Evolutionary conservation across 257 asterid species (phyloP), one percentile per base, ranked within the genome.

Genomic region (Solanum sitiens): DNA sequence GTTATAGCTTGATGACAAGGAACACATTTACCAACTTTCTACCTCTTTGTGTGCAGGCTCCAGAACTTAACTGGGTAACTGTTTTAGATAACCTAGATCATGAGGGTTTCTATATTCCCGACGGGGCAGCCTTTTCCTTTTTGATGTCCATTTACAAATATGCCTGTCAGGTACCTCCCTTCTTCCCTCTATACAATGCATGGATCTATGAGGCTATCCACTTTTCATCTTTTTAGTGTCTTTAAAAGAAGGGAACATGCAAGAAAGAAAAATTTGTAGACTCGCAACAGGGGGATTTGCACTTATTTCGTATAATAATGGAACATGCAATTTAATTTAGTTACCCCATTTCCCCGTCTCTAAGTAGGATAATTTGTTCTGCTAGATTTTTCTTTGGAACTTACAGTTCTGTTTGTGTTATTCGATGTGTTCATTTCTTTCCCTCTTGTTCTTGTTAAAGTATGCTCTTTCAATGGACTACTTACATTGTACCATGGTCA

Each of bases 1-100:
- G 15, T 47, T 80, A 50, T 47, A 80, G 85, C 68, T 80, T 47
- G 85, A 80, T 80, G 85, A 80, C 10, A 50, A 50, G 68, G 11
- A 80, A 30, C 30, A 7, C 27, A 27, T 80, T 30, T 50, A 30
- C 67, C 70, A 30, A 30, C 68, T 16, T 50, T 45, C 70, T 44
- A 50, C 44, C 68, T 30, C 68, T 50, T 59, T 53, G 65, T 84
- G 83, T 88, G 61, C 93, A 97, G 99, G 96, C 94, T 84, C 98
- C 95, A 47, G 98, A 90, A 91, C 92, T 94, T 87, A 93, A 94
- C 91, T 97, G 99, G 99, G 83, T 83, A 71, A 89, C 68, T 88
- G 99, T 96, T 83, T 86, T 94, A 92, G 98, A 92, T 90, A 95
- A 94, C 89, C 94, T 97, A 91, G 99, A 97, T 86, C 96, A 96